Evolutionary conservation across 805 yeast species (phyloP), one percentile per base, ranked within the genome.

Genomic region (Saccharomycopsis oosterbeekiorum): DNA sequence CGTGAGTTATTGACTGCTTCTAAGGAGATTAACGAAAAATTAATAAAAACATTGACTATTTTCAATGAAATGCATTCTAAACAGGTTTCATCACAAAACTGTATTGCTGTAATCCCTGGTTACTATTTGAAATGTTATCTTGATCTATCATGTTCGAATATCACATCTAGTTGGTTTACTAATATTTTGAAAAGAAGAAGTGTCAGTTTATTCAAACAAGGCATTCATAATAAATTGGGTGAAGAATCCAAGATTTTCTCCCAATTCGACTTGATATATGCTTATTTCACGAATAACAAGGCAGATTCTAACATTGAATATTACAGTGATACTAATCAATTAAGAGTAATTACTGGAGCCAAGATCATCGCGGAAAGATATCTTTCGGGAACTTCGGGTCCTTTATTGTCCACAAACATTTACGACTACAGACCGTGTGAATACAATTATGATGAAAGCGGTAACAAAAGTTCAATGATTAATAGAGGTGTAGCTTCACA

Each of bases 401-500:
- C 66, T 8, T 2, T 64, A n/a, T 64, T 64, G 39, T 26, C 40
- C 1, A 62, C 63, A 4, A 51, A 62, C 29, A 24, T 64, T 24
- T 64, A 62, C 53, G 66, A 64, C 39, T 64, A 64, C 47, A 57
- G 66, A 41, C 21, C 50, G 3, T 19, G 41, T 34, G 55, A 58
- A 19, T 47, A 47, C n/a, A 11, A 12, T 10, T 9, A 24, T 15
- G 53, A 56, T 8, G 61, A 59, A 26, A 26, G 34, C 12, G 51
- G 24, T 40, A 14, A 15, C 24, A 36, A 15, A n/a, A 53, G 6
- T 34, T 24, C 56, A n/a, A 29, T 53, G 40, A 55, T 37, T 15
- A 34, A 40, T 17, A 54, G 66, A 34, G 66, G 66, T 24, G 59
- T 60, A 5, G 62, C 65, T 2, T 47, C 62, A 2, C 65, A 59